Percentiles rank a stretch among this genome's conserved stretches.
These are phyloP conservation scores for Biscogniauxia mediterranea DNA, from an alignment of 2,329 filamentous ascomycete genomes.

Conservation along the genomic window DNA sequence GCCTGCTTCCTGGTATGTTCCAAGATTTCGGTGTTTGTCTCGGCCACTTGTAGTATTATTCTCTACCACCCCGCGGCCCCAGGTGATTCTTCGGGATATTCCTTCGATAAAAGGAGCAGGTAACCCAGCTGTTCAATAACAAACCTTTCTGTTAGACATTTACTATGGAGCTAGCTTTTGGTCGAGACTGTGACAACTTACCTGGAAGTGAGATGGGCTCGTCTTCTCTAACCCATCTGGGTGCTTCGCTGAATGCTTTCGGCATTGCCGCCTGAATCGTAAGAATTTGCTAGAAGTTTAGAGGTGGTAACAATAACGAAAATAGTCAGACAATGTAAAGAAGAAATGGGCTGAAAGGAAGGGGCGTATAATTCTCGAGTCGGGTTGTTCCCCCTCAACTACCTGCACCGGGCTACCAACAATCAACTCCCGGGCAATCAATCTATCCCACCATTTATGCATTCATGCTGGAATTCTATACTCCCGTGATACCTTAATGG, in stretches of 20 bases:
- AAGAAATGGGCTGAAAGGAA: neutral
- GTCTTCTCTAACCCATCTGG: neutral
- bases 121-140: too few relatives aligned
- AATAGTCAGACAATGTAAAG: neutral
- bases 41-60: too few relatives aligned
- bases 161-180: too few relatives aligned
- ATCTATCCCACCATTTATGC: neutral
- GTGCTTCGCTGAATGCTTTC: neutral
- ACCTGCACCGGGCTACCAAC: neutral
- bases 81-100: too few relatives aligned
- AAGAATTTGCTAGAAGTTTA: neutral
- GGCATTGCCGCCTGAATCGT: neutral
- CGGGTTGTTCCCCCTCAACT: neutral
- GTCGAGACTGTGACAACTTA: neutral
- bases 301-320: neutral
- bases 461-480: conserved; percentile 5
- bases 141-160: too few relatives aligned
- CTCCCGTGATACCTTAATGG: conserved; percentile 13
- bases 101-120: too few relatives aligned
- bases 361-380: neutral
- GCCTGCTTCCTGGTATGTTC: too few relatives aligned
- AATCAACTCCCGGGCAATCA: neutral
- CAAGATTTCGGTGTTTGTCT: too few relatives aligned
- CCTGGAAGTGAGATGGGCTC: neutral
- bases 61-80: too few relatives aligned